Evolutionary conservation across 768 basidiomycete genomes (phyloP).

Genomic region (Sarcodon aspratus): DNA sequence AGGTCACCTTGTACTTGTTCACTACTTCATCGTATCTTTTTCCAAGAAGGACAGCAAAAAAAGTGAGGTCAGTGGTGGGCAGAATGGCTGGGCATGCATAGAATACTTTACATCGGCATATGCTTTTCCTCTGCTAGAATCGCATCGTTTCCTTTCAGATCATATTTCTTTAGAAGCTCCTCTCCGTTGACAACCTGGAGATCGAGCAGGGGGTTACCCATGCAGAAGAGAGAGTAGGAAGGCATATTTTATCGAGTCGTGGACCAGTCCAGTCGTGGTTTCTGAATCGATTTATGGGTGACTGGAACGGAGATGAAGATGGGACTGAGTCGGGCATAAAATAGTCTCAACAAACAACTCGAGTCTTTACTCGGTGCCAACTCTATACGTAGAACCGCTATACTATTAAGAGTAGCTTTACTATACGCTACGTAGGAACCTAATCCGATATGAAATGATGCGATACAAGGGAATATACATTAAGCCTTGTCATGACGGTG

Average conservation of each 20-base stretch:
- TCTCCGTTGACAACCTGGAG: constrained; percentile 88
- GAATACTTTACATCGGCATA: constrained; percentile 53
- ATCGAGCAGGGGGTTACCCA: constrained; percentile 96
- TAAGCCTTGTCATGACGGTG: constrained; percentile 30
- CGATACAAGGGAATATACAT: not conserved
- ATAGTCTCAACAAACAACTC: not conserved
- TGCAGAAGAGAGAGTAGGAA: constrained; percentile 65
- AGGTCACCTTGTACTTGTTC: constrained; percentile 63
- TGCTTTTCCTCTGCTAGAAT: constrained; percentile 91
- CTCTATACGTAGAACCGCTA: not conserved
- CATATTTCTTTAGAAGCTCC: constrained; percentile 78
- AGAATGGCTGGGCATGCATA: not conserved
- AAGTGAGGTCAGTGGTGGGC: not conserved
- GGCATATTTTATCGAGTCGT: too few species aligned
- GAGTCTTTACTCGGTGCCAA: not conserved
- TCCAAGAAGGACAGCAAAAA: not conserved
- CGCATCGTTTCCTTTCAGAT: constrained; percentile 88
- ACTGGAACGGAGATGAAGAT: not conserved
- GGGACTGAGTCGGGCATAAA: not conserved
- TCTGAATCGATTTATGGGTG: too few species aligned
- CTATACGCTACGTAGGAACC: not conserved
- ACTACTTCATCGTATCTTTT: constrained; percentile 83
- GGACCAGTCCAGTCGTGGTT: too few species aligned
- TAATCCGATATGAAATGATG: too few species aligned
- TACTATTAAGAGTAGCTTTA: not conserved